Evolutionary conservation across 2,329 filamentous ascomycete species (phyloP).

Genomic region (Cladosporium sphaerospermum): DNA sequence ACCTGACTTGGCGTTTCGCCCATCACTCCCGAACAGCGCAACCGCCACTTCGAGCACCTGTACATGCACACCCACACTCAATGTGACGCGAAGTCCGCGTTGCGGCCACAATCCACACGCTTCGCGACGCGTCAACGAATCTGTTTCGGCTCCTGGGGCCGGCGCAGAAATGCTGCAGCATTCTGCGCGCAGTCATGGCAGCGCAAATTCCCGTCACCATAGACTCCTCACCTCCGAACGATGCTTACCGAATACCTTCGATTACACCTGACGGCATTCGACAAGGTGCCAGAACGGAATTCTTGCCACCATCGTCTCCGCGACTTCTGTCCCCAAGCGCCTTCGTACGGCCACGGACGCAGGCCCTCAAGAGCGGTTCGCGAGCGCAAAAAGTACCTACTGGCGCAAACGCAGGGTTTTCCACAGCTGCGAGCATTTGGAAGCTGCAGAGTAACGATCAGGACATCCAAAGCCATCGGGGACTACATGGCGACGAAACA

Average conservation of each 20-base stretch:
- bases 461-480: too few species aligned
- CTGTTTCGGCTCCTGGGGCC: conserved; percentile 7
- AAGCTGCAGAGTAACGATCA: conserved; percentile 5
- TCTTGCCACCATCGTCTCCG: neutral
- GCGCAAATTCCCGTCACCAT: conserved; percentile 20
- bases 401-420: conserved; percentile 15
- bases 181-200: conserved; percentile 15
- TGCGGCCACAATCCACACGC: neutral
- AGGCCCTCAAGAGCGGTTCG: conserved; percentile 12
- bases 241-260: conserved; percentile 15
- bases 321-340: conserved; percentile 4
- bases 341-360: conserved; percentile 4
- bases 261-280: conserved; percentile 16
- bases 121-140: conserved; percentile 1
- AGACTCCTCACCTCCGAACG: conserved; percentile 18
- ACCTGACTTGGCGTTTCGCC: neutral
- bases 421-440: conserved; percentile 14
- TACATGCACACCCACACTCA: neutral
- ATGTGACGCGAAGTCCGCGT: neutral
- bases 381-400: conserved; percentile 11
- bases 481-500: too few species aligned
- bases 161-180: conserved; percentile 13
- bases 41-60: neutral
- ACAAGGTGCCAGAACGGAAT: neutral
- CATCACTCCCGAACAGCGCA: too few species aligned